phyloP scores from a whole-genome alignment of 495 filamentous ascomycete species.

The Penicillium coprophilum region DNA sequence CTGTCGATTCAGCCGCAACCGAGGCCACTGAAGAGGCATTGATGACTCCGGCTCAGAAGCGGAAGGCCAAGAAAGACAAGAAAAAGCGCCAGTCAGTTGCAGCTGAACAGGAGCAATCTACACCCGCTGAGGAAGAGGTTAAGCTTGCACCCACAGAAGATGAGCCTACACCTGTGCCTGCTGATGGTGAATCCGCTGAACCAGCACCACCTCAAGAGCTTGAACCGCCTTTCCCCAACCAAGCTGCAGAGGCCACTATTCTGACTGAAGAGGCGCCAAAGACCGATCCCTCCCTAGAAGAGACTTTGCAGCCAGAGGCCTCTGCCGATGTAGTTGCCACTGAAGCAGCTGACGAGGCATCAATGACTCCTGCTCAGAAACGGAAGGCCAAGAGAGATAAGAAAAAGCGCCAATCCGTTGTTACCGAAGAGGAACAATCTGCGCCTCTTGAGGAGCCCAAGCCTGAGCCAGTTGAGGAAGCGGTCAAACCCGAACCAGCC shows the following conservation, averaged over 20 bases:
- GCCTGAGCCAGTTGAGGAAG: not conserved
- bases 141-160: not conserved
- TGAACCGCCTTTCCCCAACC: not conserved
- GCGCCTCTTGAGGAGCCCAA: not conserved
- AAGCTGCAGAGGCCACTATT: not conserved
- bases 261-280: too few species aligned
- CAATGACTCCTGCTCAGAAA: constrained; percentile 11
- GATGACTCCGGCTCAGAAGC: constrained; percentile 30
- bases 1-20: constrained; percentile 8
- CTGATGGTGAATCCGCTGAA: not conserved
- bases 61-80: constrained; percentile 41
- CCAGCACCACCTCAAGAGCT: too few species aligned
- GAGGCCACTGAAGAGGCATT: constrained; percentile 11
- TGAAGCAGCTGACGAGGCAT: not conserved
- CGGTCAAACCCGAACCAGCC: not conserved
- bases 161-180: not conserved
- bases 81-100: constrained; percentile 2
- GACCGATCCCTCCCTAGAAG: not conserved
- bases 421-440: constrained; percentile 5
- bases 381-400: constrained; percentile 17
- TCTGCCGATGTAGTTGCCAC: not conserved
- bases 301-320: constrained; percentile 1
- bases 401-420: constrained; percentile 16
- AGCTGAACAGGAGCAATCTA: not conserved
- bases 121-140: not conserved